phyloP scores from a whole-genome alignment of 116 monocot genomes.

The Phalaenopsis hybrid region DNA sequence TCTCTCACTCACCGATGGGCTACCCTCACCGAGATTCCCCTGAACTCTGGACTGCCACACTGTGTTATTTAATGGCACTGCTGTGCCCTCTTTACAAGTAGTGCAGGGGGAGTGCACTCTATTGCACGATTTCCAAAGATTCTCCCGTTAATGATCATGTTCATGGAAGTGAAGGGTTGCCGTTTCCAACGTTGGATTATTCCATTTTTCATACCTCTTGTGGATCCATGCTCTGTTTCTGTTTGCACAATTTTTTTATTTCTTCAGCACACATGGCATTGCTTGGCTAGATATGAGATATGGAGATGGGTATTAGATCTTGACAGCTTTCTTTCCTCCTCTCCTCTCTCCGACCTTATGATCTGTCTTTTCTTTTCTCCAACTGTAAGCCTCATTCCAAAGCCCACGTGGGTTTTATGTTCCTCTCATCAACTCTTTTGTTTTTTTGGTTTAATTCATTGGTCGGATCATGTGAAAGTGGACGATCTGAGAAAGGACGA shows the following conservation, averaged over 20 bases:
- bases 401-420: not conserved
- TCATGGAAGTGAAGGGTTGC: not conserved
- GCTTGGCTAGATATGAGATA: not conserved
- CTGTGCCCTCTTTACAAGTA: not conserved
- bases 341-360: not conserved
- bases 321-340: not conserved
- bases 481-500: not conserved
- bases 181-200: constrained; percentile 3
- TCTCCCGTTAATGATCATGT: not conserved
- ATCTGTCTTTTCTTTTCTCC: constrained; percentile 10
- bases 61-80: constrained; percentile 7
- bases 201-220: not conserved
- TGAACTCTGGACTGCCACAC: not conserved
- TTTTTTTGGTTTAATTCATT: not conserved
- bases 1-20: not conserved
- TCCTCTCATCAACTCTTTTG: not conserved
- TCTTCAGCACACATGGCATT: not conserved
- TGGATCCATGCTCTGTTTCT: not conserved
- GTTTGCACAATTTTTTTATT: not conserved
- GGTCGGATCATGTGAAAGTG: not conserved
- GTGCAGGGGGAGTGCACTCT: not conserved
- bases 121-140: constrained; percentile 7
- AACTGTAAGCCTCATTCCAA: constrained; percentile 7
- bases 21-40: constrained; percentile 8
- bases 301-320: constrained; percentile 6